Evolutionary conservation across 2,329 filamentous ascomycete species (phyloP).

Genomic region (Teratosphaeria viscida): DNA sequence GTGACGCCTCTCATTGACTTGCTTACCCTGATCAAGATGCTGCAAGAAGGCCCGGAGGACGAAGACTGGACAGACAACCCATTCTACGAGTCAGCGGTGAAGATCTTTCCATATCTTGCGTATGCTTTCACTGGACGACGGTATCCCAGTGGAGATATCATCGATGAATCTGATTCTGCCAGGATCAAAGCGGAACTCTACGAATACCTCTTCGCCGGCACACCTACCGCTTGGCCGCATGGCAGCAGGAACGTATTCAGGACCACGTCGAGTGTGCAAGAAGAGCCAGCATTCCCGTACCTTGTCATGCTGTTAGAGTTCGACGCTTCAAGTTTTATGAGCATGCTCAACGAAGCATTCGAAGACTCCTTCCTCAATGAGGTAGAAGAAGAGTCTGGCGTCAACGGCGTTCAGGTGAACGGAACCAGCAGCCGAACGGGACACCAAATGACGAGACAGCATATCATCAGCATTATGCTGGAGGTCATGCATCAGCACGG

Average conservation of each 20-base stretch:
- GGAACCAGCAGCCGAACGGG: constrained; percentile 13
- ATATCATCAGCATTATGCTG: constrained; percentile 79
- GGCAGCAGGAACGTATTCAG: constrained; percentile 50
- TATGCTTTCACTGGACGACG: constrained; percentile 80
- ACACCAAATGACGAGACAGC: constrained; percentile 65
- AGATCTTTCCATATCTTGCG: constrained; percentile 89
- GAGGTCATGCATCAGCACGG: constrained; percentile 75
- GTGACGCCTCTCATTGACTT: constrained; percentile 83
- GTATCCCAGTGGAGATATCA: constrained; percentile 74
- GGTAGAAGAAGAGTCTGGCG: constrained; percentile 42
- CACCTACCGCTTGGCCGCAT: constrained; percentile 63
- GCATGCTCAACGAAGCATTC: constrained; percentile 92
- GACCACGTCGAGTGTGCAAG: constrained; percentile 43
- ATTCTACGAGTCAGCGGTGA: constrained; percentile 63
- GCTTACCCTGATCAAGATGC: constrained; percentile 49
- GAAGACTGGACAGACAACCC: constrained; percentile 36
- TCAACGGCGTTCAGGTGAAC: constrained; percentile 19
- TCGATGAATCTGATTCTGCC: constrained; percentile 61
- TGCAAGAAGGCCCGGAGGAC: constrained; percentile 46
- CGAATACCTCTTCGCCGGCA: constrained; percentile 84
- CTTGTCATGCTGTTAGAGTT: constrained; percentile 76
- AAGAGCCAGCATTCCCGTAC: constrained; percentile 74
- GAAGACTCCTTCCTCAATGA: constrained; percentile 86
- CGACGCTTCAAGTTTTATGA: constrained; percentile 85
- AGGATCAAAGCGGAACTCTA: constrained; percentile 83